Conservation (phyloP, 495 filamentous ascomycete species). For the Penicillium steckii region DNA sequence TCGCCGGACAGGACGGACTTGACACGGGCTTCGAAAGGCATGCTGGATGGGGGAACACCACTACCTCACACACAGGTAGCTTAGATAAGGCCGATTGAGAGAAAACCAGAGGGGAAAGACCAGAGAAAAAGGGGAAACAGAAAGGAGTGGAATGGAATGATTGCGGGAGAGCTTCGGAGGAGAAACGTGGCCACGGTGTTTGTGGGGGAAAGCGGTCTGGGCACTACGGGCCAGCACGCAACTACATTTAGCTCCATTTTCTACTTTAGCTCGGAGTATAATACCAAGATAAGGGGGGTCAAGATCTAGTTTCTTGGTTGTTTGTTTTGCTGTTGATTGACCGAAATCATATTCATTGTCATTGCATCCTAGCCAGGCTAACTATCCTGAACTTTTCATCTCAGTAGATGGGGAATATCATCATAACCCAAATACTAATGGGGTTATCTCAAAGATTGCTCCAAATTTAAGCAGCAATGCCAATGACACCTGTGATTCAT, state of each 20-base stretch:
- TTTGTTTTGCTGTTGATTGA: too few relatives aligned
- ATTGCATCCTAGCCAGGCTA: conserved; percentile 27
- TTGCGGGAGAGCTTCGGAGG: conserved; percentile 20
- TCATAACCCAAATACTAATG: conserved; percentile 15
- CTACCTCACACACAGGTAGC: conserved; percentile 16
- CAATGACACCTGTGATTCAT: conserved; percentile 68
- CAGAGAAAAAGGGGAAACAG: conserved; percentile 9
- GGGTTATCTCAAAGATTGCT: conserved; percentile 1
- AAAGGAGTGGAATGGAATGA: conserved; percentile 12
- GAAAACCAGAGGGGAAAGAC: conserved; percentile 6
- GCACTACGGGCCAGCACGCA: background rate
- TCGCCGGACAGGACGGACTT: conserved; percentile 94
- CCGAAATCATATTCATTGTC: conserved; percentile 27
- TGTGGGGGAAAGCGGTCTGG: conserved; percentile 34
- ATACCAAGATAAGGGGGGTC: background rate
- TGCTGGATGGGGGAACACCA: conserved; percentile 25
- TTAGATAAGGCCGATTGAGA: conserved; percentile 9
- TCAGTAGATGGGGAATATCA: conserved; percentile 14
- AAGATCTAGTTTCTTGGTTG: background rate
- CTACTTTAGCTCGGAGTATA: background rate
- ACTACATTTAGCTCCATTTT: background rate
- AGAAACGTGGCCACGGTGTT: conserved; percentile 32
- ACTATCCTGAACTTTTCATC: conserved; percentile 24
- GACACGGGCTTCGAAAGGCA: conserved; percentile 70
- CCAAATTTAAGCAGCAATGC: conserved; percentile 62